Percentiles rank a stretch among this genome's conserved stretches.
Evolutionary conservation across 2,329 filamentous ascomycete genomes (phyloP).

Genomic region (Huntiella omanensis): DNA sequence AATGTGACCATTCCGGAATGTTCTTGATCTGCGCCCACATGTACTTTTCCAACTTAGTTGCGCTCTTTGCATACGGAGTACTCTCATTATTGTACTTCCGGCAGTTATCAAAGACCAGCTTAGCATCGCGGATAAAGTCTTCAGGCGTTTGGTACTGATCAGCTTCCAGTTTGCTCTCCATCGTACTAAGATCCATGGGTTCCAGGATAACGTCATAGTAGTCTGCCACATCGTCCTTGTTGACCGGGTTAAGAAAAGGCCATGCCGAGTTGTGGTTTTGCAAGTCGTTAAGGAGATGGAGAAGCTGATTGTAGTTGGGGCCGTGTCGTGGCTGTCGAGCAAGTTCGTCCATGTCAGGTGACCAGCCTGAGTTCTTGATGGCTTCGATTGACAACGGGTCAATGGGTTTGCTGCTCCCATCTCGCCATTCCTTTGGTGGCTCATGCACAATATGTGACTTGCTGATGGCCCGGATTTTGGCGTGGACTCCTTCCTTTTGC

Average conservation of each 20-base stretch:
- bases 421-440: conserved; percentile 73
- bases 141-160: conserved; percentile 83
- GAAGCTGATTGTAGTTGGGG: conserved; percentile 85
- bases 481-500: conserved; percentile 87
- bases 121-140: conserved; percentile 78
- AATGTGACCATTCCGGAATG: conserved; percentile 76
- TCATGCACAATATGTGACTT: conserved; percentile 74
- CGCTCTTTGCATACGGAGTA: conserved; percentile 86
- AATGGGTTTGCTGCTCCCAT: conserved; percentile 46
- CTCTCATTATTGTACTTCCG: conserved; percentile 91
- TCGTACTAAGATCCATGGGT: conserved; percentile 89
- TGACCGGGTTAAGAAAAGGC: conserved; percentile 89
- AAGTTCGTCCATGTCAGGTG: conserved; percentile 91
- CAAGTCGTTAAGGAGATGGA: conserved; percentile 83
- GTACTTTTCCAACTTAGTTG: conserved; percentile 79
- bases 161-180: conserved; percentile 88
- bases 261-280: conserved; percentile 86
- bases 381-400: conserved; percentile 74
- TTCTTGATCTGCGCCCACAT: conserved; percentile 90
- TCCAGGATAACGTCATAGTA: conserved; percentile 98
- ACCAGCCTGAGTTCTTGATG: conserved; percentile 87
- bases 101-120: conserved; percentile 85
- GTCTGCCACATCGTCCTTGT: conserved; percentile 89
- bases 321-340: conserved; percentile 88
- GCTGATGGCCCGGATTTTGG: conserved; percentile 83